Base-by-base conservation (phyloP, 176 grass and related monocot genomes). In the Leersia perrieri region DNA sequence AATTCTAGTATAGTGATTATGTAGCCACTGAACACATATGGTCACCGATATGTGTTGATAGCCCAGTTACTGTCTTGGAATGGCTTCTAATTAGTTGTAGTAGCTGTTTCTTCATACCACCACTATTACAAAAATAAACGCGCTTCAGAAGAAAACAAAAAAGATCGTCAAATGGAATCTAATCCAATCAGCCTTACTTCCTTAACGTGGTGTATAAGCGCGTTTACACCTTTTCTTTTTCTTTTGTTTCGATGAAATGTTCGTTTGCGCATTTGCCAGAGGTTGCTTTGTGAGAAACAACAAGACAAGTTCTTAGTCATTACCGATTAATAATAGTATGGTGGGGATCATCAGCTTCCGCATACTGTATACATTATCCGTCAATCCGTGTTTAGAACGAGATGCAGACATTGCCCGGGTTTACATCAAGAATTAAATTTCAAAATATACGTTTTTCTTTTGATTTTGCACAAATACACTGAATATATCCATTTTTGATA, bases 1-100 rank as follows among this genome's bases (percentile, higher is more conserved):
- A 78, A n/a, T n/a, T n/a, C n/a, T n/a, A n/a, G n/a, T 42, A 39
- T 65, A 82, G 65, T 86, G 68, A 31, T 67, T 67, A 68, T 58
- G 23, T 73, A 60, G 73, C 27, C 3, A 16, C 28, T 38, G 35
- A 23, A 79, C 22, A 2, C 79, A 26, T 36, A 9, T 47, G 65
- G 29, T 25, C 53, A 25, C 2, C 53, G 11, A 3, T 58, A 0
- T 58, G n/a, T 25, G 53, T n/a, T 58, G 53, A 25, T 58, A 22
- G 53, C 2, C 22, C 7, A n/a, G 53, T 23, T 57, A 10, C 53
- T 9, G 22, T 9, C 22, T 57, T 57, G 53, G 5, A 57, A 57
- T 57, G 8, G 7, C 20, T 23, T 67, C 5, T 35, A 36, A 10
- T 35, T 44, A 11, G 4, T 40, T 70, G 36, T 20, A 33, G 36